Percentiles rank a stretch among this genome's conserved stretches.
Conservation (phyloP, 805 yeast species). For the Cyberlindnera nakhonratchasimensis region DNA sequence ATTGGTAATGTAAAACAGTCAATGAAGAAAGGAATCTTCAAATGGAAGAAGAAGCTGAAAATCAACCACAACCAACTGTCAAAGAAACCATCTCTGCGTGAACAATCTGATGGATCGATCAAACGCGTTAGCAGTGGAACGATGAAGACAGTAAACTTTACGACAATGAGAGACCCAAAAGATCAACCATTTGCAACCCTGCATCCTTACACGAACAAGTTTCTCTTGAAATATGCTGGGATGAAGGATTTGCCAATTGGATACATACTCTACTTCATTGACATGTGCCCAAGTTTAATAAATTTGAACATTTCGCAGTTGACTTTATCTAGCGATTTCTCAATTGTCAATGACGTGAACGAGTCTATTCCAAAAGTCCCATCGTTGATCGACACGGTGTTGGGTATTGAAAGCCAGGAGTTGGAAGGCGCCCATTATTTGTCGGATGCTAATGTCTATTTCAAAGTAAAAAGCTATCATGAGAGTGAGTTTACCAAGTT, state of each 20-base stretch:
- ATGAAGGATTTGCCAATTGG: constrained; percentile 82
- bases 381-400: constrained; percentile 25
- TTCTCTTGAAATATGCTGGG: constrained; percentile 57
- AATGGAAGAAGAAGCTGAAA: constrained; percentile 7
- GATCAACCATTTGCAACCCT: constrained; percentile 34
- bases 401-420: constrained; percentile 4
- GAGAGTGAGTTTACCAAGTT: constrained; percentile 19
- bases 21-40: constrained; percentile 6
- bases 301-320: constrained; percentile 56
- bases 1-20: constrained; percentile 6
- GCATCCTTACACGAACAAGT: constrained; percentile 63
- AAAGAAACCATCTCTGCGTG: not conserved
- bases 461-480: constrained; percentile 17
- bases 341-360: constrained; percentile 31
- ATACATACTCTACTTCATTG: constrained; percentile 60
- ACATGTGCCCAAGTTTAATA: constrained; percentile 60
- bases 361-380: constrained; percentile 8
- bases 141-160: constrained; percentile 7
- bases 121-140: too few relatives aligned
- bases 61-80: not conserved
- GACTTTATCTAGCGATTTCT: constrained; percentile 65
- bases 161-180: constrained; percentile 18
- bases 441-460: constrained; percentile 24
- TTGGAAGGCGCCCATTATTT: constrained; percentile 5
- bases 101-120: not conserved